phyloP scores from a whole-genome alignment of 148 eudicot species.

The Cornus florida region DNA sequence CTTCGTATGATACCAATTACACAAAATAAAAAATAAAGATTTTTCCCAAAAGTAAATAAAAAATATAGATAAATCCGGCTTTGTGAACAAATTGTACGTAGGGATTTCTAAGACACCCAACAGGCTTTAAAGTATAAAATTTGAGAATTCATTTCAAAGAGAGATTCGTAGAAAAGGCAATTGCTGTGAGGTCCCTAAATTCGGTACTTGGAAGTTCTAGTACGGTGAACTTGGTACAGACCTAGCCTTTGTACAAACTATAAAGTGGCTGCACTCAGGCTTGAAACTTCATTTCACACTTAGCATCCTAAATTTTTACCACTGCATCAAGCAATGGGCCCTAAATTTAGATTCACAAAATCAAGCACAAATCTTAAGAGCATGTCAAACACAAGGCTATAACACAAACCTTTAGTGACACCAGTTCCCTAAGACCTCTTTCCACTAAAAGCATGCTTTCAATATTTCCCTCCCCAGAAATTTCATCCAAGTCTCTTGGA shows the following conservation, averaged over 20 bases:
- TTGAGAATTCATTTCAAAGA: background rate
- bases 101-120: background rate
- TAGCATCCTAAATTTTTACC: no score
- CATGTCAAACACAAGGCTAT: constrained; percentile 1
- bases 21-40: no score
- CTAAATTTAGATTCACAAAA: background rate
- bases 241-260: no score
- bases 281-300: no score
- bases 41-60: background rate
- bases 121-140: background rate
- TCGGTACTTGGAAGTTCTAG: no score
- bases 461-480: constrained; percentile 57
- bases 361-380: background rate
- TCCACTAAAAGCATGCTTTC: constrained; percentile 96
- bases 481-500: constrained; percentile 30
- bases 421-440: constrained; percentile 81
- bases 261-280: no score
- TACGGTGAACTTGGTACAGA: no score
- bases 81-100: background rate
- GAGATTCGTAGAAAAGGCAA: background rate
- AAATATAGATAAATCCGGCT: no score
- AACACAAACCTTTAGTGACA: constrained; percentile 63
- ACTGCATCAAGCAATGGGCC: no score
- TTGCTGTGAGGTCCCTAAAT: no score
- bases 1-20: background rate